Evolutionary conservation across 2,329 filamentous ascomycete genomes (phyloP), one percentile per base, ranked within the genome.

Genomic region (Dactylellina haptotyla): DNA sequence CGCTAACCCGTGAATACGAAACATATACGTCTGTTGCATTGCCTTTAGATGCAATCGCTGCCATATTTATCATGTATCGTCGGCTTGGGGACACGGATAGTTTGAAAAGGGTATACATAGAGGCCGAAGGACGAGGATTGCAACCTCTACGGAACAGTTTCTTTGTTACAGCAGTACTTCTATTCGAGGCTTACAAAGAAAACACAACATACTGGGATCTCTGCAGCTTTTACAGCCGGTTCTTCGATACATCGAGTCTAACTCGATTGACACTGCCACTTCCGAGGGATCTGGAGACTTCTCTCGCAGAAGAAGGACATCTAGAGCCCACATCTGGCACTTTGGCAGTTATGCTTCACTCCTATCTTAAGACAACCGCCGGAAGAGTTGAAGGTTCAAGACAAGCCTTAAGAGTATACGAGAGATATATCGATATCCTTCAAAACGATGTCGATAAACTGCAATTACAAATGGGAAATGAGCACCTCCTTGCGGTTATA

Each of bases 371-470:
- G 32, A 73, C 69, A 3, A 41, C 62, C n/a, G 58, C 59, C 2
- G 69, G 69, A 14, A 56, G 50, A 45, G 34, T 61, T 32, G 69
- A 73, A 28, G 69, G 69, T n/a, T 73, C 69, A n/a, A 66, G 25
- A 25, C 39, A 43, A 26, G 69, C 69, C 1, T 56, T 73, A n/a
- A 43, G n/a, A 18, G 26, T 73, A 6, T 73, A 73, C 16, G 39
- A 45, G 23, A 66, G 30, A 39, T 73, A 73, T 41, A 43, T 66
- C 18, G 12, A 48, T 23, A 54, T 73, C 4, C 16, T 73, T 23
- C 46, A 28, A 37, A 6, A 37, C 9, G 41, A 41, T 16, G 20
- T 18, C 20, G 4, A 41, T 53, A n/a, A 8, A 5, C 41, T 50
- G 12, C 56, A 75, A 26, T 63, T 63, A 23, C 50, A 53, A n/a